Conservation (phyloP, 148 eudicot genomes). For the Dysphania ambrosioides region DNA sequence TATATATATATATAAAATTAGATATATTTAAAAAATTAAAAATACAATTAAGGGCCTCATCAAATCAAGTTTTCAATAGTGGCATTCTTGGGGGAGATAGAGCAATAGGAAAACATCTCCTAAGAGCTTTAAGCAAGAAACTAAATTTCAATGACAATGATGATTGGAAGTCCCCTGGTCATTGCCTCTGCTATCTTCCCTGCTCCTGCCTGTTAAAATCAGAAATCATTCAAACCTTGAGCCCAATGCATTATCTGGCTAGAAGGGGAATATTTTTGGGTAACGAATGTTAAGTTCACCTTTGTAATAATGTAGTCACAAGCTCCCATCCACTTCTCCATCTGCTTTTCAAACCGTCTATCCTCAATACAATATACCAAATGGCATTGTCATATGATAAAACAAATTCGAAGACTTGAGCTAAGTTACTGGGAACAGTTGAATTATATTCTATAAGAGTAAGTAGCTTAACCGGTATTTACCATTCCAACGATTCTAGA, state of each 20-base stretch:
- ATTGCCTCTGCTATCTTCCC: slow-evolving; percentile 98
- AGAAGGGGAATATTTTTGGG: background rate
- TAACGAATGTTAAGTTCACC: slow-evolving; percentile 31
- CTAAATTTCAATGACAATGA: no score
- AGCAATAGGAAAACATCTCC: no score
- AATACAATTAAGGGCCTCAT: no score
- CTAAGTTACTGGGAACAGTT: no score
- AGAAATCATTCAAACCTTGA: background rate
- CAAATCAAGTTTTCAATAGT: no score
- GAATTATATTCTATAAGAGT: background rate
- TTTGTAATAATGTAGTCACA: slow-evolving; percentile 96
- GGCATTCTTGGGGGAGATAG: no score
- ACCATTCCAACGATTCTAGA: slow-evolving; percentile 69
- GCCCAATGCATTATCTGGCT: background rate
- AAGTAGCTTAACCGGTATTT: slow-evolving; percentile 78
- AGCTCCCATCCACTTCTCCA: slow-evolving; percentile 99
- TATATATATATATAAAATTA: no score
- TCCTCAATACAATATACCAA: slow-evolving; percentile 42
- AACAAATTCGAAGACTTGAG: background rate
- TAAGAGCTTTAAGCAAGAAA: no score
- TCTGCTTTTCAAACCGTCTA: slow-evolving; percentile 84
- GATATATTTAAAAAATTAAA: no score
- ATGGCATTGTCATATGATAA: background rate
- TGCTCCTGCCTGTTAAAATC: slow-evolving; percentile 78
- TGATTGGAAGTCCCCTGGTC: slow-evolving; percentile 92